Evolutionary conservation across 306 rosid genomes (phyloP).

Genomic region (Vicia villosa): DNA sequence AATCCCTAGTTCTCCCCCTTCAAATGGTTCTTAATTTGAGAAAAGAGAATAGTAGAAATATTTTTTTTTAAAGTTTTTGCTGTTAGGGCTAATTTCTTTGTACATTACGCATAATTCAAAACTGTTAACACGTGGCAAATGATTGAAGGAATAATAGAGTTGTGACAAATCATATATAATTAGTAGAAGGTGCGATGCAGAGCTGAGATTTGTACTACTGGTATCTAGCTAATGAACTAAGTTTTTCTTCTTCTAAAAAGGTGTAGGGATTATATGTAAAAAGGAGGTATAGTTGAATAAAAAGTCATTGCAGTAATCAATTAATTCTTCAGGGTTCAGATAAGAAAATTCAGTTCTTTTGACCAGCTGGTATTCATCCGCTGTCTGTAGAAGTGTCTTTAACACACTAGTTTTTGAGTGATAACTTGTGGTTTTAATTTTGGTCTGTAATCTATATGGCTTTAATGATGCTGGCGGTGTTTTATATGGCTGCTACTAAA

Average conservation of each 20-base stretch:
- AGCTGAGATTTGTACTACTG: background rate
- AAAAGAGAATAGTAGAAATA: background rate
- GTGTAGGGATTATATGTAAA: background rate
- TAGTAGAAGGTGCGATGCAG: background rate
- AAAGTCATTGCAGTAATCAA: background rate
- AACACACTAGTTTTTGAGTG: background rate
- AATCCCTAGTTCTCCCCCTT: background rate
- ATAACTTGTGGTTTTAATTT: slow-evolving; percentile 3
- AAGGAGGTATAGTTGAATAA: background rate
- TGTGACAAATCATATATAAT: background rate
- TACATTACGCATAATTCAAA: background rate
- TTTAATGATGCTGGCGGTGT: background rate
- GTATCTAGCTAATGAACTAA: background rate
- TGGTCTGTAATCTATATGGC: slow-evolving; percentile 1
- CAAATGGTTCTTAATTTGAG: background rate
- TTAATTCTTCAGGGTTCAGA: background rate
- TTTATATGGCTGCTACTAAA: slow-evolving; percentile 1
- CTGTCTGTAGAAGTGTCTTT: background rate
- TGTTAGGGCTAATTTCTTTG: background rate
- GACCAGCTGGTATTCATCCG: background rate
- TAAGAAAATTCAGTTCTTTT: background rate
- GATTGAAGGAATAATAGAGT: background rate
- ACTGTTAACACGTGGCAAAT: background rate
- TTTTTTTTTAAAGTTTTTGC: background rate
- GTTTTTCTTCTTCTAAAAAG: background rate